phyloP scores from a whole-genome alignment of 768 basidiomycete genomes.

The Tylopilus rubrobrunneus region DNA sequence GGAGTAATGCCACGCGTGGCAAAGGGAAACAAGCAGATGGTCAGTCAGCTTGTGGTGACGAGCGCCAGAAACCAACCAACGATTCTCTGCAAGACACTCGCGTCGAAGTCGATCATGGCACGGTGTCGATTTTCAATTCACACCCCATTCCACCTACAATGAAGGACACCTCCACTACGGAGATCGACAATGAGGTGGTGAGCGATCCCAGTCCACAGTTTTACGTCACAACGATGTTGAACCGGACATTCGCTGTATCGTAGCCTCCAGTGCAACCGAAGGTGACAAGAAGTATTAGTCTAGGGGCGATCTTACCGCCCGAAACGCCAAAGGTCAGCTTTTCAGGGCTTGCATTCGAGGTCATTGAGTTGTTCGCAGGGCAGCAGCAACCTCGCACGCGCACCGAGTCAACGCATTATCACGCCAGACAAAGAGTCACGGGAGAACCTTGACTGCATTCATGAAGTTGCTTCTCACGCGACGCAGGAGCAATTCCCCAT shows the following conservation, averaged over 20 bases:
- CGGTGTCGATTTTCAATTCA: background rate
- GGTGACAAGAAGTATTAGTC: background rate
- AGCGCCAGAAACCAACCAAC: background rate
- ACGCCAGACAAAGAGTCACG: conserved; percentile 32
- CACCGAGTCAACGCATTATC: background rate
- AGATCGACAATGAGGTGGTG: conserved; percentile 4
- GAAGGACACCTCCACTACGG: background rate
- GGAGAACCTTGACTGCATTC: conserved; percentile 23
- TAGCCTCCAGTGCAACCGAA: background rate
- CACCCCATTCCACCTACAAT: background rate
- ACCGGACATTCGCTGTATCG: background rate
- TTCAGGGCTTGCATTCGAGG: background rate
- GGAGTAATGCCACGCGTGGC: conserved; percentile 28
- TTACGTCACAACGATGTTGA: background rate
- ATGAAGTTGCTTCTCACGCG: background rate
- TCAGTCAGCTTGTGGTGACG: background rate
- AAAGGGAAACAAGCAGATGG: conserved; percentile 6
- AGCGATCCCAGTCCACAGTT: background rate
- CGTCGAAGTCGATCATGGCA: background rate
- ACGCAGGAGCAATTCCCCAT: background rate
- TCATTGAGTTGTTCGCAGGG: conserved; percentile 6
- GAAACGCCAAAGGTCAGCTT: conserved; percentile 13
- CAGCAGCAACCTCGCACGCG: background rate
- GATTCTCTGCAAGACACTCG: background rate
- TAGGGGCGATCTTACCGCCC: background rate